Evolutionary conservation across 2,329 filamentous ascomycete species (phyloP), one percentile per base, ranked within the genome.

Genomic region (Colletotrichum zoysiae): DNA sequence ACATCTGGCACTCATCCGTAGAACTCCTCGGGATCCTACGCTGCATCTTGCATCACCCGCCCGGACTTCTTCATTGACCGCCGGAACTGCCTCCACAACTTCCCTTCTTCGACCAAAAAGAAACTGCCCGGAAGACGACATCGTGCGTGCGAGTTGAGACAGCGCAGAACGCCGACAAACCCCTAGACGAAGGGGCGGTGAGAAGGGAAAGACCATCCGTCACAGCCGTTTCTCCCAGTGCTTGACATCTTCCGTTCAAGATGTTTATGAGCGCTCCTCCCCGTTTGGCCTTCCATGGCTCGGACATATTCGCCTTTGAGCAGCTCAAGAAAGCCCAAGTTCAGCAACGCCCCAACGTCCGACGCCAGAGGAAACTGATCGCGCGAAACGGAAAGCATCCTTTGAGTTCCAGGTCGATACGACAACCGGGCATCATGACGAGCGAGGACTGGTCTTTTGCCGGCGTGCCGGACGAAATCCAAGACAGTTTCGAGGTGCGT

Each of bases 401-500:
- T 56, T 58, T 72, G 42, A 62, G 23, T 46, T 20, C 44, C 48
- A 73, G 63, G 48, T 48, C 55, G 23, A 58, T 55, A 26, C 69
- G 61, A 14, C 63, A 66, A 58, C 38, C n/a, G 46, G 60, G 42
- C 53, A 26, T 23, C 48, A 73, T 73, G 70, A 5, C 67, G n/a
- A 65, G 30, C 48, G 66, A 65, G 35, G 73, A 66, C 23, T 66
- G 66, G 57, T 61, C 46, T 51, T 30, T 70, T 26, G 33, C 44
- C 46, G 53, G 38, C 16, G 33, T 57, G 38, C 59, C 58, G 20
- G 73, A 73, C 20, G 66, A 67, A 7, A 61, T 73, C 44, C 66
- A 73, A 65, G 73, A 74, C 66, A 73, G 42, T 63, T 74, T 70
- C 33, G 73, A 74, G 67, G 73, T 74, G 51, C 48, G 73, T 70